Base-by-base conservation (phyloP, 495 filamentous ascomycete species). In the Xylaria cubensis region DNA sequence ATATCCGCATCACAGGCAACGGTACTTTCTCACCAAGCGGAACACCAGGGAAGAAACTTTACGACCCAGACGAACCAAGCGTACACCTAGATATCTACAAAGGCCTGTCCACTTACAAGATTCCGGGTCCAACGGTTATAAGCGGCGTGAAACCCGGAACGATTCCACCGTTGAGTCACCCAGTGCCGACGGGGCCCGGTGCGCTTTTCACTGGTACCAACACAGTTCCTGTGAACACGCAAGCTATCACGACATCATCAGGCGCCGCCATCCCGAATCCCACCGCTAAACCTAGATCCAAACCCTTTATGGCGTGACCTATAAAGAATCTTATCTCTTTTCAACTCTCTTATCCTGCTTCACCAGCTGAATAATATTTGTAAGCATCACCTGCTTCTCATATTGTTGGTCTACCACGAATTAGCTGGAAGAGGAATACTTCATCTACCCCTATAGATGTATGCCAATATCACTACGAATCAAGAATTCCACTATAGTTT, bases 101-200 rank as follows among this genome's bases (percentile, higher is more conserved):
- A 36, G 72, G 78, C 21, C 69, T 87, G 32, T 77, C 78, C 50
- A 81, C 80, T 59, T 88, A 89, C 74, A 81, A 80, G 36, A 84
- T 88, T 67, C 87, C 87, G 13, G 87, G 86, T 2, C 86, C 87
- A 32, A 58, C 83, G 26, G 79, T 86, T n/a, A 86, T 85, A 42
- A 74, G 80, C 61, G 81, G 80, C 24, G 81, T 79, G 32, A 64
- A 72, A 46, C 65, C 74, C 3, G 72, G 34, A 13, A 68, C 66
- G 5, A 63, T 70, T 26, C 67, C 67, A 24, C 63, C 65, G 1
- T 63, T 74, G 1, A 74, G 72, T 51, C 74, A 74, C 63, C 74
- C 74, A n/a, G 21, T 74, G 21, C 74, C 74, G 19, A 76, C 72
- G 10, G 69, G 61, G 12, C 42, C 59, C 19, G 69, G 69, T 6